Percentiles rank a stretch among this genome's conserved stretches.
phyloP scores from a whole-genome alignment of 805 yeast species.

The Torulaspora quercuum region DNA sequence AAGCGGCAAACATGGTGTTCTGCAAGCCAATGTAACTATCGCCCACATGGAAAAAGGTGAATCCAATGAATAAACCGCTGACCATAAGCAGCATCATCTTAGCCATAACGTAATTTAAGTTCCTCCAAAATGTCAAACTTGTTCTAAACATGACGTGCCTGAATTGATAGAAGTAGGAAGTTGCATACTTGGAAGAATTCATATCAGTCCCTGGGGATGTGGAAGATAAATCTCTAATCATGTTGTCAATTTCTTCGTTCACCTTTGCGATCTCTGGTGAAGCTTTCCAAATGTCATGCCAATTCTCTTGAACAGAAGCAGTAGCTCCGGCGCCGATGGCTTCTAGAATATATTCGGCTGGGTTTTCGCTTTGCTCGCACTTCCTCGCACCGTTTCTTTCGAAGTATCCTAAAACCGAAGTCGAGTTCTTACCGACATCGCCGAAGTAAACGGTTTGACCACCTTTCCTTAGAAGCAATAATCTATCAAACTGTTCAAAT shows the following conservation, averaged over 20 bases:
- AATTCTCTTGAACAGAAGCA: conserved; percentile 46
- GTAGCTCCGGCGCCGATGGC: conserved; percentile 47
- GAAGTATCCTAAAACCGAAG: conserved; percentile 54
- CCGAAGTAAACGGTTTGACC: conserved; percentile 45
- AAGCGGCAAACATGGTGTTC: conserved; percentile 56
- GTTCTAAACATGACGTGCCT: conserved; percentile 41
- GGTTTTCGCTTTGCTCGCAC: conserved; percentile 45
- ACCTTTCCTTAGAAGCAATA: conserved; percentile 47
- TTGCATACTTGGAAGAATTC: conserved; percentile 26
- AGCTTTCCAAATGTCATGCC: conserved; percentile 57
- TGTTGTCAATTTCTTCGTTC: conserved; percentile 32
- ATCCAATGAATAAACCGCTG: conserved; percentile 66
- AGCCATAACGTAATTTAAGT: conserved; percentile 56
- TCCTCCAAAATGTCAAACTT: conserved; percentile 49
- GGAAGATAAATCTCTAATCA: conserved; percentile 28
- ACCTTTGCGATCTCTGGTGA: conserved; percentile 39
- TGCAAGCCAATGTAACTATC: conserved; percentile 52
- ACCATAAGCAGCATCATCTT: conserved; percentile 49
- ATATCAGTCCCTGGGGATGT: conserved; percentile 11
- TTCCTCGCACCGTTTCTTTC: conserved; percentile 63
- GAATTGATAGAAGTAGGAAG: conserved; percentile 47
- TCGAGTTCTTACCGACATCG: conserved; percentile 40
- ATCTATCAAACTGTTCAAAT: conserved; percentile 46
- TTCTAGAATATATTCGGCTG: conserved; percentile 46
- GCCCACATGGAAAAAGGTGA: conserved; percentile 60